These are phyloP conservation scores for Coprinellus micaceus DNA, from an alignment of 768 basidiomycete genomes.

Conservation along the genomic window DNA sequence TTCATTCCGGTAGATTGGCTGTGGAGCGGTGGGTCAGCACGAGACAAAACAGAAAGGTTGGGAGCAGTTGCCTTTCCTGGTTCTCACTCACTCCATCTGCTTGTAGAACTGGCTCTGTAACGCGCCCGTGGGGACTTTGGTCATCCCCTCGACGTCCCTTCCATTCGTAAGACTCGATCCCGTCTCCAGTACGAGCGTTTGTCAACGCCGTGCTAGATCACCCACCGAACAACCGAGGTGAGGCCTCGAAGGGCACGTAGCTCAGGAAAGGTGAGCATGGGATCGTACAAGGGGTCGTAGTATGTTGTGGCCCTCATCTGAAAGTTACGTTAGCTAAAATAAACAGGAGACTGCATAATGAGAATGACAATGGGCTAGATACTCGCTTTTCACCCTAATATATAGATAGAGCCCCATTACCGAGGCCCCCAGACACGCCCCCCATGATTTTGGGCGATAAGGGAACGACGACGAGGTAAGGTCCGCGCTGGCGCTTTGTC, in stretches of 20 bases:
- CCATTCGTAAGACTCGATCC: conserved; percentile 99
- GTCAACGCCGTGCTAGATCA: conserved; percentile 99
- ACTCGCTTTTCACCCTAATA: conserved; percentile 84
- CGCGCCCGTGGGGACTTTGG: conserved; percentile 93
- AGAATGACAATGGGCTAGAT: conserved; percentile 71
- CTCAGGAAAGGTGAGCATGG: conserved; percentile 93
- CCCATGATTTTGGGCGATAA: conserved; percentile 96
- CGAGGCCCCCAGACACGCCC: conserved; percentile 95
- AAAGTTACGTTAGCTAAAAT: neutral
- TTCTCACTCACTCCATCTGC: conserved; percentile 85
- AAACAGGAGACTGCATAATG: conserved; percentile 18
- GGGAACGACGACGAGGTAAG: conserved; percentile 93
- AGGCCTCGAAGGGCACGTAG: conserved; percentile 94
- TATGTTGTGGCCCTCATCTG: conserved; percentile 94
- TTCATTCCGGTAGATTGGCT: too few species aligned
- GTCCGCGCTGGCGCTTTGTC: conserved; percentile 83
- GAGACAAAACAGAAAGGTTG: too few species aligned
- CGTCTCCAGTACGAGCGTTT: conserved; percentile 95
- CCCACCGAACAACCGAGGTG: conserved; percentile 99
- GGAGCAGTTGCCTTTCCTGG: conserved; percentile 67
- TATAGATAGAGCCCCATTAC: conserved; percentile 92
- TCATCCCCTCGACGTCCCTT: conserved; percentile 99
- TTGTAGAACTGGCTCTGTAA: conserved; percentile 91
- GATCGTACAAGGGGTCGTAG: conserved; percentile 89
- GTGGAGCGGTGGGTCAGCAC: too few species aligned